phyloP scores from a whole-genome alignment of 2,329 filamentous ascomycete genomes.

The Drechmeria coniospora region DNA sequence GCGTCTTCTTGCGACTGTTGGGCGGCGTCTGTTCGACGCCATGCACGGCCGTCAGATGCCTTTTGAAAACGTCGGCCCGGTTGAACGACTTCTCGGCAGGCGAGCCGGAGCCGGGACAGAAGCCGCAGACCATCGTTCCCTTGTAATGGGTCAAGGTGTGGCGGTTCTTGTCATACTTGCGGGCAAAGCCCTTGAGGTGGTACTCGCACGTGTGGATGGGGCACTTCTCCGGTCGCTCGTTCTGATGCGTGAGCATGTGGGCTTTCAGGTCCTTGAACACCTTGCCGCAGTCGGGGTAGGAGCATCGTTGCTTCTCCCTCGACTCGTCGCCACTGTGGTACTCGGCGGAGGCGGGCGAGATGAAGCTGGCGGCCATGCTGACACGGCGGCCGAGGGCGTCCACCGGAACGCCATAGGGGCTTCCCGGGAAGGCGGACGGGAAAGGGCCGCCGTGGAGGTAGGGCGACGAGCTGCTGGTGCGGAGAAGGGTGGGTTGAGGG shows the following conservation, averaged over 20 bases:
- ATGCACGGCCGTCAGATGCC: slow-evolving; percentile 80
- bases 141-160: slow-evolving; percentile 94
- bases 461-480: slow-evolving; percentile 49
- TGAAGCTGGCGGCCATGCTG: slow-evolving; percentile 49
- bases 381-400: slow-evolving; percentile 38
- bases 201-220: slow-evolving; percentile 87
- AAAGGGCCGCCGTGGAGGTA: slow-evolving; percentile 42
- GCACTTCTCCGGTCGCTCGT: slow-evolving; percentile 84
- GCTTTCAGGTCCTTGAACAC: slow-evolving; percentile 85
- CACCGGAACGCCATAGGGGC: slow-evolving; percentile 34
- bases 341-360: slow-evolving; percentile 45
- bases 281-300: slow-evolving; percentile 69
- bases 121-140: slow-evolving; percentile 91
- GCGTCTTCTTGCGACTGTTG: slow-evolving; percentile 67
- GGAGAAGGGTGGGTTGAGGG: slow-evolving; percentile 29
- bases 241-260: slow-evolving; percentile 88
- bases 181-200: slow-evolving; percentile 78
- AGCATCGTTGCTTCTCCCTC: slow-evolving; percentile 60
- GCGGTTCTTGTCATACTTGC: slow-evolving; percentile 93
- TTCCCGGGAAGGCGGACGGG: slow-evolving; percentile 36
- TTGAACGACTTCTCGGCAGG: slow-evolving; percentile 91
- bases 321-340: slow-evolving; percentile 45
- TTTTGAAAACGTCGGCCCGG: slow-evolving; percentile 88
- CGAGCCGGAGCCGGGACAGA: slow-evolving; percentile 79
- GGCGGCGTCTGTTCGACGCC: slow-evolving; percentile 85